Conservation (phyloP, 1,284 basidiomycete genomes). For the Cryptococcus sp. region DNA sequence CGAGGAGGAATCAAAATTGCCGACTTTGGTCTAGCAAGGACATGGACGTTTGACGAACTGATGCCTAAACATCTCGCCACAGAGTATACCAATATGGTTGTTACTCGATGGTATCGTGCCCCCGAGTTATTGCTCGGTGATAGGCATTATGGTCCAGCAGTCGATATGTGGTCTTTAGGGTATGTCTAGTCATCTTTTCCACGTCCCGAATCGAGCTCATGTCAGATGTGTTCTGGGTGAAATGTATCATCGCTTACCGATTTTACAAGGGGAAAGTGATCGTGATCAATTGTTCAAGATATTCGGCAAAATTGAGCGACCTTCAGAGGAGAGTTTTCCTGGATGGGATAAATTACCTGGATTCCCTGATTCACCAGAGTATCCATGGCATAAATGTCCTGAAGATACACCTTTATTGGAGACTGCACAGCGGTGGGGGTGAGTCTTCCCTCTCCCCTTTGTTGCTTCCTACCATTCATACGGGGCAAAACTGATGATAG, state of each 20-base stretch:
- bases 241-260: constrained; percentile 85
- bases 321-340: constrained; percentile 69
- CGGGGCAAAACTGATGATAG: constrained; percentile 8
- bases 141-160: constrained; percentile 81
- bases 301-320: constrained; percentile 80
- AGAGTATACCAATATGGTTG: constrained; percentile 94
- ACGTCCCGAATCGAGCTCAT: neutral
- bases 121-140: constrained; percentile 91
- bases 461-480: no score
- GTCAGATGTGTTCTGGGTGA: constrained; percentile 78
- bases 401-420: constrained; percentile 23
- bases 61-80: constrained; percentile 48
- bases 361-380: constrained; percentile 60
- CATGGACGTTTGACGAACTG: constrained; percentile 51
- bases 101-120: constrained; percentile 98
- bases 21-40: constrained; percentile 92
- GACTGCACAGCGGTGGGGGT: constrained; percentile 28
- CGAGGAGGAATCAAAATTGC: constrained; percentile 79
- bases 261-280: constrained; percentile 82
- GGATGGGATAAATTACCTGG: constrained; percentile 73
- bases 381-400: constrained; percentile 33
- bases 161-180: constrained; percentile 99
- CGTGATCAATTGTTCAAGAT: constrained; percentile 88
- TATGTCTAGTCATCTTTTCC: constrained; percentile 48
- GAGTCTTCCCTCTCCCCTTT: constrained; percentile 10